Conservation (phyloP, 1,139 yeast species). For the Hemisphaericaspora lyxosophila region DNA sequence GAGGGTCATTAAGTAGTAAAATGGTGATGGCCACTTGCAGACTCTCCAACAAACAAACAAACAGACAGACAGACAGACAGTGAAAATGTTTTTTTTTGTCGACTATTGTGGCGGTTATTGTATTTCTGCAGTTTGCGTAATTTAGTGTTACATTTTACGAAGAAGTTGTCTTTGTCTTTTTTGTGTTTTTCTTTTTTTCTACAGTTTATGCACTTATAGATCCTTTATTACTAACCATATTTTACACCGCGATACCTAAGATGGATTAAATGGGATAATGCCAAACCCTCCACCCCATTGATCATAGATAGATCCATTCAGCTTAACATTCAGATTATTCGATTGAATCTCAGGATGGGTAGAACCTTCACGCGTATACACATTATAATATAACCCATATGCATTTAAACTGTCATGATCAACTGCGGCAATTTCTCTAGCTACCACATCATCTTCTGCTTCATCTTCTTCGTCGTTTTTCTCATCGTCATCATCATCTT, state of each 20-base stretch:
- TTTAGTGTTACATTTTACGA: too few relatives aligned
- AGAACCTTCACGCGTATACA: conserved; percentile 36
- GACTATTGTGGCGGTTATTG: too few relatives aligned
- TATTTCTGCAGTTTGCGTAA: too few relatives aligned
- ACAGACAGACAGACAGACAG: too few relatives aligned
- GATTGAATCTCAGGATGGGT: conserved; percentile 25
- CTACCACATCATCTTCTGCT: conserved; percentile 14
- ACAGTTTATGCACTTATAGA: too few relatives aligned
- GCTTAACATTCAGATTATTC: conserved; percentile 11
- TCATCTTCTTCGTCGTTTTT: conserved; percentile 9
- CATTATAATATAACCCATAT: conserved; percentile 39
- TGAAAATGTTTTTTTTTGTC: too few relatives aligned
- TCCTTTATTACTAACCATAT: too few relatives aligned
- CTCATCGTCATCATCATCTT: conserved; percentile 8
- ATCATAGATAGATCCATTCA: conserved; percentile 17
- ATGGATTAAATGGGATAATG: conserved; percentile 39
- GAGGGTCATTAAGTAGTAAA: too few relatives aligned
- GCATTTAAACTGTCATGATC: conserved; percentile 34
- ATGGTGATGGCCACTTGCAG: too few relatives aligned
- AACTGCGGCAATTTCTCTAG: conserved; percentile 23
- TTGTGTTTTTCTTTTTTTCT: too few relatives aligned
- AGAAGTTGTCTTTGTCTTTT: too few relatives aligned
- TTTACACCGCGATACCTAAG: conserved; percentile 15
- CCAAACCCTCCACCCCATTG: conserved; percentile 28
- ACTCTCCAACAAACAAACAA: too few relatives aligned